These are phyloP conservation scores for Auriculariales sp. DNA, from an alignment of 768 basidiomycete genomes.

Conservation along the genomic window DNA sequence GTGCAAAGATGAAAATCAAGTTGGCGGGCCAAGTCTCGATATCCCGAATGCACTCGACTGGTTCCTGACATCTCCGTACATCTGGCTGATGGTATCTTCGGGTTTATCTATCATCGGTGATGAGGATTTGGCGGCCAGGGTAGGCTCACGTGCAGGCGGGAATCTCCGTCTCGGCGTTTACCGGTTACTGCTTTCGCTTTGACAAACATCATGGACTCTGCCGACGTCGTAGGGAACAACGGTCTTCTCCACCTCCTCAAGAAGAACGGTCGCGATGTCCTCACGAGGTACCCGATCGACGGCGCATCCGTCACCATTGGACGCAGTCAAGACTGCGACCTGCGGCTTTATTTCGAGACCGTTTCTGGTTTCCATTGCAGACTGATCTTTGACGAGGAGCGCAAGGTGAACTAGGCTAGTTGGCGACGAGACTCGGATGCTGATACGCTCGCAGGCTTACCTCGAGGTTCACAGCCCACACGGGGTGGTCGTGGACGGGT, in stretches of 20 bases:
- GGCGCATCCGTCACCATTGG: slow-evolving; percentile 54
- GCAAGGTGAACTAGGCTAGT: slow-evolving; percentile 28
- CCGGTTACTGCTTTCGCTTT: neutral
- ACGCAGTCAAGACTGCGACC: slow-evolving; percentile 44
- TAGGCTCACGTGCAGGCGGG: too few species aligned
- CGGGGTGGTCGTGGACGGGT: slow-evolving; percentile 50
- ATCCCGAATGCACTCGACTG: too few species aligned
- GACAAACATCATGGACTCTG: slow-evolving; percentile 18
- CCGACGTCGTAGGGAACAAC: slow-evolving; percentile 43
- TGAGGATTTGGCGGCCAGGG: too few species aligned
- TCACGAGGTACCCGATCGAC: slow-evolving; percentile 64
- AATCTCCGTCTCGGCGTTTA: too few species aligned
- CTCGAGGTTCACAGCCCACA: slow-evolving; percentile 42
- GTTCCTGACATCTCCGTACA: too few species aligned
- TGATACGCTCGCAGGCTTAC: slow-evolving; percentile 36
- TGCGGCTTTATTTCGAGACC: slow-evolving; percentile 53
- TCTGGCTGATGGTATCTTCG: too few species aligned
- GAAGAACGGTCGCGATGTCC: slow-evolving; percentile 26
- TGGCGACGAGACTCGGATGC: neutral
- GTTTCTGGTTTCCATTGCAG: slow-evolving; percentile 53
- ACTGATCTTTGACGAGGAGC: slow-evolving; percentile 45
- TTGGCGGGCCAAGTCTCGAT: too few species aligned
- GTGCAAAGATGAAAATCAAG: too few species aligned
- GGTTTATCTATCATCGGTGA: too few species aligned
- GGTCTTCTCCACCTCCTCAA: slow-evolving; percentile 56